These are phyloP conservation scores for Diutina ranongensis DNA, from an alignment of 1,139 yeast genomes.

Conservation along the genomic window DNA sequence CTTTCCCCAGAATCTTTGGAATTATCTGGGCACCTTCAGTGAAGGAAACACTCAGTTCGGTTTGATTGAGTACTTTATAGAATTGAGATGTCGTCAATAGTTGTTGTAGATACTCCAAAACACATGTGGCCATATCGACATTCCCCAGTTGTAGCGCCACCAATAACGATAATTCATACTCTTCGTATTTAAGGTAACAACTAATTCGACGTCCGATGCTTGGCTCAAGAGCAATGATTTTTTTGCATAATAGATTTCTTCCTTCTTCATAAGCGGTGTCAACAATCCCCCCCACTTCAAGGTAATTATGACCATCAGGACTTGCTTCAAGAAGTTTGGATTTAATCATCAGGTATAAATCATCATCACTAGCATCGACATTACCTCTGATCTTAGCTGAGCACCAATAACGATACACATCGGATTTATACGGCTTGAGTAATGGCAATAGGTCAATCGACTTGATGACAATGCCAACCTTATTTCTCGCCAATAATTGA, in stretches of 20 bases:
- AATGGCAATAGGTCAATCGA: constrained; percentile 39
- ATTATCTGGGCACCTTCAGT: constrained; percentile 13
- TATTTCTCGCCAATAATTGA: constrained; percentile 47
- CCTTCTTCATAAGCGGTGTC: constrained; percentile 78
- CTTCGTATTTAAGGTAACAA: constrained; percentile 59
- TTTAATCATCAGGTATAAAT: constrained; percentile 37
- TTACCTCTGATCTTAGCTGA: constrained; percentile 53
- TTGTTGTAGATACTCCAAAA: constrained; percentile 41
- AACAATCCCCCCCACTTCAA: constrained; percentile 36
- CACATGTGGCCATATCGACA: constrained; percentile 50
- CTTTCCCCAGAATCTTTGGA: constrained; percentile 24
- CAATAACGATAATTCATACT: constrained; percentile 55
- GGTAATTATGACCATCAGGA: constrained; percentile 11
- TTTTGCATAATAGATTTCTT: constrained; percentile 52
- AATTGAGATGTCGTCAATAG: constrained; percentile 28
- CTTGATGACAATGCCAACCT: constrained; percentile 54
- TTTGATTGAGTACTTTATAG: constrained; percentile 29
- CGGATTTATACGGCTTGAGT: constrained; percentile 34
- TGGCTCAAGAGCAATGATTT: constrained; percentile 58
- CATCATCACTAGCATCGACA: constrained; percentile 43
- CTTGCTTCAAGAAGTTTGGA: constrained; percentile 9
- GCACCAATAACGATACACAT: constrained; percentile 74
- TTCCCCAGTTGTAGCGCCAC: constrained; percentile 61
- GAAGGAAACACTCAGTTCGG: constrained; percentile 17
- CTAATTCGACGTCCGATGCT: constrained; percentile 51